A percentile compares a stretch with the other conserved stretches of the same genome.
phyloP scores from a whole-genome alignment of 2,329 filamentous ascomycete genomes.

The Hymenoscyphus scutula region DNA sequence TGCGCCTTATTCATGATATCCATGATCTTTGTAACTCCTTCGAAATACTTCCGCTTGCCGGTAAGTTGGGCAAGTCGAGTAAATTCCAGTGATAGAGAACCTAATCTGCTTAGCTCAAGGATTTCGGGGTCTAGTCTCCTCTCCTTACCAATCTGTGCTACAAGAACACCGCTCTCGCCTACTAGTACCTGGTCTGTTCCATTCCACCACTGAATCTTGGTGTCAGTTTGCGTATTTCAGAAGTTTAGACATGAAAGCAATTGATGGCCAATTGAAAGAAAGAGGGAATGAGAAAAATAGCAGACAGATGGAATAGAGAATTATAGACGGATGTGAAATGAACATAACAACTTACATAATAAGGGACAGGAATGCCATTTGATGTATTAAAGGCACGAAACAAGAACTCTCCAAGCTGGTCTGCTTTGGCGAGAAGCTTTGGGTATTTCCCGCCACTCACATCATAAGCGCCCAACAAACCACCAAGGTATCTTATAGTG shows the following conservation, averaged over 20 bases:
- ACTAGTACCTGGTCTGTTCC: neutral
- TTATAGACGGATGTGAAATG: neutral
- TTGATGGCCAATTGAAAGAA: neutral
- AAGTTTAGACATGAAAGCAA: neutral
- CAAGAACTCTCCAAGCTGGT: constrained; percentile 1
- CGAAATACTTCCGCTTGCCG: constrained; percentile 56
- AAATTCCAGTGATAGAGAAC: constrained; percentile 59
- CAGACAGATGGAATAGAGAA: neutral
- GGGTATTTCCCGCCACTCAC: constrained; percentile 5
- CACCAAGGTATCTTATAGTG: constrained; percentile 28
- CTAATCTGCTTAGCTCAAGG: neutral
- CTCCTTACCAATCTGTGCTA: constrained; percentile 6
- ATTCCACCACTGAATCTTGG: neutral
- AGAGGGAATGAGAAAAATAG: neutral
- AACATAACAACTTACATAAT: neutral
- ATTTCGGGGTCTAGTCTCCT: neutral
- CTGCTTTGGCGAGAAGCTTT: constrained; percentile 7
- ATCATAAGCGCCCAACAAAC: constrained; percentile 41
- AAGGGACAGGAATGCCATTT: constrained; percentile 5
- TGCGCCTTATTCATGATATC: constrained; percentile 53
- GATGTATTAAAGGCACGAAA: constrained; percentile 5
- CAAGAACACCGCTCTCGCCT: constrained; percentile 1
- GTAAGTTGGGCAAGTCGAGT: constrained; percentile 61
- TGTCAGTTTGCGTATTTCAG: neutral
- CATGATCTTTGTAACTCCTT: constrained; percentile 55